Base-by-base conservation (phyloP, 2,329 filamentous ascomycete genomes). In the Ascochyta koolunga region DNA sequence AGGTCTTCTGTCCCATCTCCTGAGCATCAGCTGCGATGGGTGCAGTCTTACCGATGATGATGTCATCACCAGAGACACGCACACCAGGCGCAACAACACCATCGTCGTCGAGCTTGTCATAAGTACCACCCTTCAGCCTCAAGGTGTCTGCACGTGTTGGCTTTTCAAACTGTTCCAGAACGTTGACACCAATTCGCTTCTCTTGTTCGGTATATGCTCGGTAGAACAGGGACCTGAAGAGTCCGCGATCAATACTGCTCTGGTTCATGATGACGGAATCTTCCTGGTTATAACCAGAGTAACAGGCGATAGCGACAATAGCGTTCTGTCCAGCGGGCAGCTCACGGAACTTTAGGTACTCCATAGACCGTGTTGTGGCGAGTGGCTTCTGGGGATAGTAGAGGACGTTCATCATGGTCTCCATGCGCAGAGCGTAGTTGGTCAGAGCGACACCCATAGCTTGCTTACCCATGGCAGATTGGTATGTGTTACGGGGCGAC, bases 241-340 rank as follows among this genome's bases (percentile, higher is more conserved):
- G 83, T 59, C 95, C 95, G 70, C 95, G 90, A 76, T 99, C 95
- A 69, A 99, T 98, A 77, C 92, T 96, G 79, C 92, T 97, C 80
- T 99, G 95, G 77, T 99, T 99, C 95, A 99, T 98, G 69, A 99
- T 96, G 64, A 99, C 93, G 64, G 95, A 99, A 86, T 99, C 95
- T 91, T 99, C 95, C 76, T 99, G 96, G 77, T 99, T 99, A 82
- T 99, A 99, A 56, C 95, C 95, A 49, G 93, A 96, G 78, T 99
- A 99, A 75, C 90, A 96, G 55, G 92, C 88, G 77, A 99, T 99
- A 35, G 95, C 96, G 11, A 99, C 95, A 67, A 99, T 99, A 18
- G 95, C 95, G 70, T 99, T 99, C 75, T 99, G 95, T 2, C 95
- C 95, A 15, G 95, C 95, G 16, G 95, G 95, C 54, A 99, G 81